Percentiles rank a stretch among this genome's conserved stretches.
phyloP scores from a whole-genome alignment of 306 rosid species.

The Cicer arietinum region DNA sequence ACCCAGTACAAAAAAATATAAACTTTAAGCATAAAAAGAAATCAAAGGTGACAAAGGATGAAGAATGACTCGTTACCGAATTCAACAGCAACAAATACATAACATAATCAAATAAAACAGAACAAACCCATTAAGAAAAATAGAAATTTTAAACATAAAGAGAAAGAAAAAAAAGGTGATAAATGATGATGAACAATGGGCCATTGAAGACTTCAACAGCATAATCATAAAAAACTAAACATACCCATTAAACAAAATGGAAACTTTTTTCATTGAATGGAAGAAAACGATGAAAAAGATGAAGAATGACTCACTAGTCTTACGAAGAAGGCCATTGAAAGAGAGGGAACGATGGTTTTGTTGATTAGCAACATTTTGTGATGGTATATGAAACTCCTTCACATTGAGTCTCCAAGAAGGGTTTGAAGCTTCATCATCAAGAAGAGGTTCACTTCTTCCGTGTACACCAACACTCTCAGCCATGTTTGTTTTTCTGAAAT shows the following conservation, averaged over 20 bases:
- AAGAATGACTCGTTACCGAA: not conserved
- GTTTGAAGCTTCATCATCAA: not conserved
- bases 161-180: not conserved
- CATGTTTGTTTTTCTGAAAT: constrained; percentile 21
- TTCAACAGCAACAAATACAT: not conserved
- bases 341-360: not conserved
- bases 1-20: constrained; percentile 1
- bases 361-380: not conserved
- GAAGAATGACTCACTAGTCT: constrained; percentile 37
- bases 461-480: not conserved
- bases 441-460: constrained; percentile 39
- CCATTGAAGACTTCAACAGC: not conserved
- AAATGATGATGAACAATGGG: not conserved
- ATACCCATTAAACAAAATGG: not conserved
- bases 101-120: not conserved
- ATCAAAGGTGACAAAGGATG: not conserved
- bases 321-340: constrained; percentile 36
- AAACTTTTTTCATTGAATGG: not conserved
- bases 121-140: not conserved
- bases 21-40: not conserved
- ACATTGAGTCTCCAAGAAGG: constrained; percentile 51
- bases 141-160: not conserved
- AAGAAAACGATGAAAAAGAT: not conserved
- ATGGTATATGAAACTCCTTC: constrained; percentile 46
- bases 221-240: not conserved